These are phyloP conservation scores for Calophaca sinica DNA, from an alignment of 306 rosid species.

Conservation along the genomic window DNA sequence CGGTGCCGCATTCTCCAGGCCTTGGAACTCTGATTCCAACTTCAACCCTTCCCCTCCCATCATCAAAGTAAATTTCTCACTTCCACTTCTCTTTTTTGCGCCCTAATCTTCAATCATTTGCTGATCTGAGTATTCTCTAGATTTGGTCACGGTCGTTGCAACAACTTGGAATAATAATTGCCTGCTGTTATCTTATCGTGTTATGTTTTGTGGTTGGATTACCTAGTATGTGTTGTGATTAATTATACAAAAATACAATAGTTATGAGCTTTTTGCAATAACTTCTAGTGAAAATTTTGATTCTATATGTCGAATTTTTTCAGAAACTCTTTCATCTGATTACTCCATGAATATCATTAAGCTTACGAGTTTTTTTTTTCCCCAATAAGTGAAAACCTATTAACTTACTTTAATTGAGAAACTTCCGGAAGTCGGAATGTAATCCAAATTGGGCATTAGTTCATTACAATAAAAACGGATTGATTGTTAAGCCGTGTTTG, in stretches of 20 bases:
- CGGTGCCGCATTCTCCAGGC: conserved; percentile 46
- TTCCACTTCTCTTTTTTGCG: not conserved
- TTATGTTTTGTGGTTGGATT: conserved; percentile 8
- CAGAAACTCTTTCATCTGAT: not conserved
- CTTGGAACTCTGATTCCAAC: conserved; percentile 71
- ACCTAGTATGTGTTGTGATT: conserved; percentile 2
- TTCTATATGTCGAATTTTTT: no score
- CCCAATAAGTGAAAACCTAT: no score
- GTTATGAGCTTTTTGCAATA: not conserved
- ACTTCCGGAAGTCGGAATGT: not conserved
- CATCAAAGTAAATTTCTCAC: conserved; percentile 52
- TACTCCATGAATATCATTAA: not conserved
- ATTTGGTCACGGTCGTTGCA: not conserved
- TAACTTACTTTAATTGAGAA: no score
- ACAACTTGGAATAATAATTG: not conserved
- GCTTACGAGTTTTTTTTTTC: not conserved
- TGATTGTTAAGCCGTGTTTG: not conserved
- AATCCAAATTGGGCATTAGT: not conserved
- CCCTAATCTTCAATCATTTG: not conserved
- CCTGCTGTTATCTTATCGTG: not conserved
- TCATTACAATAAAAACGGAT: not conserved
- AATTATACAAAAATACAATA: not conserved
- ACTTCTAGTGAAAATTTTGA: not conserved
- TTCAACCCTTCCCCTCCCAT: conserved; percentile 52
- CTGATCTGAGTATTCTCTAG: conserved; percentile 23